Conservation (phyloP, 2,329 filamentous ascomycete genomes). For the Xylariaceae sp. region DNA sequence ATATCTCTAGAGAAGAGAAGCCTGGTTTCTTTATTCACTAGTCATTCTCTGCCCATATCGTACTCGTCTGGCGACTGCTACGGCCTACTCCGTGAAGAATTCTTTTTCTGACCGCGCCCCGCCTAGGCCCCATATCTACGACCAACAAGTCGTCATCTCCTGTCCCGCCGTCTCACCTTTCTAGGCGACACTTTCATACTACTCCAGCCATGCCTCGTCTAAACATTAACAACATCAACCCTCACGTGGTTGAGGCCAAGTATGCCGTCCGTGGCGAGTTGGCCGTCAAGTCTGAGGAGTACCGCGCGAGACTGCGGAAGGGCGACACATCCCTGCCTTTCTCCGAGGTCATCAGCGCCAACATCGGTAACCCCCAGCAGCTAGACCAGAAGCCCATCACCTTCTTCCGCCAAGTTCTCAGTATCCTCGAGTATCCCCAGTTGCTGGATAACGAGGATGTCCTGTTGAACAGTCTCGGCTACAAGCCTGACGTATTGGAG, state of each 20-base stretch:
- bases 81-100: not conserved
- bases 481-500: conserved; percentile 83
- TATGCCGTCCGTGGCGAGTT: conserved; percentile 97
- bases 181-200: conserved; percentile 18
- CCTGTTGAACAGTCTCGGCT: conserved; percentile 70
- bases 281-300: conserved; percentile 87
- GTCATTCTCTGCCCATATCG: not conserved
- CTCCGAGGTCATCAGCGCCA: conserved; percentile 86
- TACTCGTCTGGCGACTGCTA: not conserved
- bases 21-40: not conserved
- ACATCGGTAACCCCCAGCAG: conserved; percentile 98
- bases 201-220: conserved; percentile 43
- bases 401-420: conserved; percentile 96
- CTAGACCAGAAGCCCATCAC: conserved; percentile 98
- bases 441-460: conserved; percentile 78
- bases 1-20: too few relatives aligned
- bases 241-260: conserved; percentile 76
- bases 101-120: not conserved
- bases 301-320: conserved; percentile 66
- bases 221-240: conserved; percentile 86
- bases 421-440: conserved; percentile 82
- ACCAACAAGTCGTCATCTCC: conserved; percentile 5
- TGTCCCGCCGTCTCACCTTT: not conserved
- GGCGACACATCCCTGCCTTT: conserved; percentile 67
- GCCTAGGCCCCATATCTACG: not conserved